phyloP scores from a whole-genome alignment of 2,329 filamentous ascomycete species.

The Colletotrichum orbiculare region DNA sequence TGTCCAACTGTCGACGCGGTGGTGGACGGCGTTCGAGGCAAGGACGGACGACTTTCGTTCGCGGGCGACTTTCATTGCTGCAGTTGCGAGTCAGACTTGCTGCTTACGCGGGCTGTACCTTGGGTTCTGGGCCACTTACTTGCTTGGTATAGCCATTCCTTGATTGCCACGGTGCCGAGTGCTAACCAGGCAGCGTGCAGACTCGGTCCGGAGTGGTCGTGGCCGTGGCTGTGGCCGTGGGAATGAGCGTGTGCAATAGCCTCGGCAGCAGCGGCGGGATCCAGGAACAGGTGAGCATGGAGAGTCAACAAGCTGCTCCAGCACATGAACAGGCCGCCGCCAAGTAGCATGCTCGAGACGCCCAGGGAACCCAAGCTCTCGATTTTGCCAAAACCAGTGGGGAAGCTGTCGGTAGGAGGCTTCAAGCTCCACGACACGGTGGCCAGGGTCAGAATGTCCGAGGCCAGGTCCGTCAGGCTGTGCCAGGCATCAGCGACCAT shows the following conservation, averaged over 20 bases:
- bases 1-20: conserved; percentile 94
- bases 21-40: conserved; percentile 95
- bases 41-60: conserved; percentile 96
- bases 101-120: not conserved
- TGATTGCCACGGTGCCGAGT: conserved; percentile 87
- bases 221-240: conserved; percentile 74
- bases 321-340: conserved; percentile 93
- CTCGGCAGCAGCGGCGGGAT: conserved; percentile 65
- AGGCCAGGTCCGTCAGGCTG: conserved; percentile 93
- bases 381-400: conserved; percentile 95
- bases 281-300: conserved; percentile 78
- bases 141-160: conserved; percentile 96
- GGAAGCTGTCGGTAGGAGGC: conserved; percentile 84
- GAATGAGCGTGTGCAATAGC: conserved; percentile 69
- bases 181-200: conserved; percentile 96
- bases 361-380: conserved; percentile 94
- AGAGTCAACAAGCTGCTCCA: conserved; percentile 78
- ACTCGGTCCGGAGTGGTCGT: conserved; percentile 77
- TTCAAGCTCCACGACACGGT: conserved; percentile 95
- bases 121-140: conserved; percentile 71
- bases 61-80: conserved; percentile 93
- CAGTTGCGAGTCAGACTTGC: conserved; percentile 18
- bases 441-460: conserved; percentile 91
- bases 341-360: conserved; percentile 89
- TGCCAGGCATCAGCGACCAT: conserved; percentile 96